A percentile compares a stretch with the other conserved stretches of the same genome.
Conservation (phyloP, 2,329 filamentous ascomycete genomes). For the Talaromyces marneffei region DNA sequence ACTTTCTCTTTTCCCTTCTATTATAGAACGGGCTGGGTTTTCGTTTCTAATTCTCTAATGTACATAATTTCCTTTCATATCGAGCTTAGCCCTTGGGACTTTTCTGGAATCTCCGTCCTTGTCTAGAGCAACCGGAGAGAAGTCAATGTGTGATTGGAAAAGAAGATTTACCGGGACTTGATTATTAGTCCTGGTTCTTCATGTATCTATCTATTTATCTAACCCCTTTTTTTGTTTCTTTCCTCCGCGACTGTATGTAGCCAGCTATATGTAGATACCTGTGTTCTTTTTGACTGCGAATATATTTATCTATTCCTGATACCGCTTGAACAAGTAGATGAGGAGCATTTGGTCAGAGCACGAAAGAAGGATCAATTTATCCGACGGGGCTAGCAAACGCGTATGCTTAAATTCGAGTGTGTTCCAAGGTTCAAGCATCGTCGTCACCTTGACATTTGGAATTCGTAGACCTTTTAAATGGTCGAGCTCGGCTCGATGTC, state of each 20-base stretch:
- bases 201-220: conserved; percentile 6
- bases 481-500: neutral
- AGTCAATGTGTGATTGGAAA: neutral
- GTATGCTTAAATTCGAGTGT: neutral
- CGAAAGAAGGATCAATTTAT: neutral
- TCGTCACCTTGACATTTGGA: neutral
- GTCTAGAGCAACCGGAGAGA: neutral
- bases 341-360: neutral
- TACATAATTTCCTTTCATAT: conserved; percentile 13
- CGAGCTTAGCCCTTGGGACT: conserved; percentile 4
- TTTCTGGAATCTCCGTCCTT: neutral
- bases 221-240: neutral
- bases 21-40: conserved; percentile 8
- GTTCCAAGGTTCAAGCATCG: too few relatives aligned
- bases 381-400: neutral
- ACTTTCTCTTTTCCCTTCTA: neutral
- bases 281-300: neutral
- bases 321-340: neutral
- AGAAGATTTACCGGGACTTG: neutral
- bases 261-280: neutral
- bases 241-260: neutral
- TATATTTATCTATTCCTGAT: neutral
- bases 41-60: conserved; percentile 15
- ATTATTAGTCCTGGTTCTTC: neutral
- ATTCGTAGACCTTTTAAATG: neutral